Percentiles rank a stretch among this genome's conserved stretches.
Evolutionary conservation across 2,329 filamentous ascomycete species (phyloP).

Genomic region (Tolypocladium tundrense): DNA sequence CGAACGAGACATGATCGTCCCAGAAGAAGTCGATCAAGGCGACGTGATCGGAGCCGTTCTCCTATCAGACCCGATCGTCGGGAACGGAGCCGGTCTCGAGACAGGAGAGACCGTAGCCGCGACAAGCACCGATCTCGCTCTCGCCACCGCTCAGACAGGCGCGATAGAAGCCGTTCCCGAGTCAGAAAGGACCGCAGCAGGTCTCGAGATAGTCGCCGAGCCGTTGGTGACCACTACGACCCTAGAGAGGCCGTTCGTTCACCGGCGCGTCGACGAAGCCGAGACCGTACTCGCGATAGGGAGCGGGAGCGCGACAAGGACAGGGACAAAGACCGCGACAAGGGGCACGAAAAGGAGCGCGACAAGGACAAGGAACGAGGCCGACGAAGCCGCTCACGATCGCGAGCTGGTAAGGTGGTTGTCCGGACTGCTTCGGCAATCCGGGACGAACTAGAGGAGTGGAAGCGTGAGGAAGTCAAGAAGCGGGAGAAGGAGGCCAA

Average conservation of each 20-base stretch:
- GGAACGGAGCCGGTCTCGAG: constrained; percentile 19
- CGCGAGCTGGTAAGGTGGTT: constrained; percentile 23
- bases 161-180: constrained; percentile 22
- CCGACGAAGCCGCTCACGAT: constrained; percentile 34
- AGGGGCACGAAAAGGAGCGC: constrained; percentile 13
- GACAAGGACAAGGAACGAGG: constrained; percentile 15
- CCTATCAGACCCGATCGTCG: constrained; percentile 17
- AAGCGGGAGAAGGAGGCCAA: constrained; percentile 55
- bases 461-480: constrained; percentile 52
- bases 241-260: constrained; percentile 10
- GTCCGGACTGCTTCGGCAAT: constrained; percentile 27
- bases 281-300: constrained; percentile 13
- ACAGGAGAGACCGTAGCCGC: constrained; percentile 7
- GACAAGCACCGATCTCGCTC: constrained; percentile 17
- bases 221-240: constrained; percentile 10
- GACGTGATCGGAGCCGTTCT: constrained; percentile 28
- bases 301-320: constrained; percentile 13
- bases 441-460: constrained; percentile 41
- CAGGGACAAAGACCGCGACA: constrained; percentile 12
- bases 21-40: constrained; percentile 23
- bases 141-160: constrained; percentile 15
- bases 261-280: constrained; percentile 13
- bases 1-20: constrained; percentile 21
- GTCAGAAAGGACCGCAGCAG: constrained; percentile 9
- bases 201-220: constrained; percentile 11